phyloP scores from a whole-genome alignment of 352 stramenopile genomes.

The Phytophthora pini region DNA sequence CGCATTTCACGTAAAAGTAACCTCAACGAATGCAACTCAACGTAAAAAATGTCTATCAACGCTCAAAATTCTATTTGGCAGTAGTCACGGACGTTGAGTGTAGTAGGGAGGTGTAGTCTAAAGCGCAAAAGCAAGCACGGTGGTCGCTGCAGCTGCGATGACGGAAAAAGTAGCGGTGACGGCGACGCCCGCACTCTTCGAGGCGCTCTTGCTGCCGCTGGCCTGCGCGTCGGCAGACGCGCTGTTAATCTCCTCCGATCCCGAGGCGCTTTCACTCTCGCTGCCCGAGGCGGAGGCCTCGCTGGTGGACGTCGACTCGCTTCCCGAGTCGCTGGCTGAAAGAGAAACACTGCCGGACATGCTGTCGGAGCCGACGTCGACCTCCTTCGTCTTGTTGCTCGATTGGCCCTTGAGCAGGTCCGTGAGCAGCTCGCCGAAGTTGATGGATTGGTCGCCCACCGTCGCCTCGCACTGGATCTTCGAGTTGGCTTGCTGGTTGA shows the following conservation, averaged over 20 bases:
- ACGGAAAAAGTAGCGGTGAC: slow-evolving; percentile 22
- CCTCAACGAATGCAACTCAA: background rate
- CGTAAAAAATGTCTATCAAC: slow-evolving; percentile 14
- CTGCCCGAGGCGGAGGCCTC: slow-evolving; percentile 6
- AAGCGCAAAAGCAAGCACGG: slow-evolving; percentile 30
- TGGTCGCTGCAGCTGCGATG: slow-evolving; percentile 12
- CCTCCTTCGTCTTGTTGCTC: slow-evolving; percentile 60
- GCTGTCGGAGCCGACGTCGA: slow-evolving; percentile 30
- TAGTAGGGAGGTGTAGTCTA: slow-evolving; percentile 11
- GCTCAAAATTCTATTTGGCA: slow-evolving; percentile 33
- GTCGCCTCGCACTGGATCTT: slow-evolving; percentile 57
- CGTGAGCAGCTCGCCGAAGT: slow-evolving; percentile 50
- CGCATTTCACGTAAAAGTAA: background rate
- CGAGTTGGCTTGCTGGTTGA: slow-evolving; percentile 64
- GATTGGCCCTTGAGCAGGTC: slow-evolving; percentile 63
- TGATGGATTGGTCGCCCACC: slow-evolving; percentile 46
- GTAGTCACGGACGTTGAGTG: slow-evolving; percentile 12
- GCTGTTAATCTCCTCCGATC: slow-evolving; percentile 6
- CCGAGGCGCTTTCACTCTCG: slow-evolving; percentile 10
- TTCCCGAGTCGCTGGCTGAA: slow-evolving; percentile 18
- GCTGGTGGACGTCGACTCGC: slow-evolving; percentile 7
- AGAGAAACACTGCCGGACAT: slow-evolving; percentile 33
- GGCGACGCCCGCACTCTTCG: slow-evolving; percentile 14
- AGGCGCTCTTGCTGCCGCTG: slow-evolving; percentile 15
- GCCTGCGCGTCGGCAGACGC: slow-evolving; percentile 10